Conservation (phyloP, 1,139 yeast genomes). For the Saccharomycopsis hybrid region DNA sequence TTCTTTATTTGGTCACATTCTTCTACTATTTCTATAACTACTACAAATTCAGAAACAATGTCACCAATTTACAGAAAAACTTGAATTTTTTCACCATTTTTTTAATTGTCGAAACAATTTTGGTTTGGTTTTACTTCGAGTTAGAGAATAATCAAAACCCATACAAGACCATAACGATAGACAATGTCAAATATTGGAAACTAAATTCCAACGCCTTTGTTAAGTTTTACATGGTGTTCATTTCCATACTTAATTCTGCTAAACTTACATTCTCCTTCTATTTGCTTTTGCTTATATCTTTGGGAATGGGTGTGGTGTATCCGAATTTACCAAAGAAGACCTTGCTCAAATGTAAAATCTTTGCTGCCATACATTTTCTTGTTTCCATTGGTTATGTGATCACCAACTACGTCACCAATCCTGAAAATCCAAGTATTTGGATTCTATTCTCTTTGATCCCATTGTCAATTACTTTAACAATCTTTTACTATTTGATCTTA, state of each 20-base stretch:
- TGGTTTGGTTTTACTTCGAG: constrained; percentile 90
- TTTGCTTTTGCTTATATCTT: constrained; percentile 72
- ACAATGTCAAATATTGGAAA: constrained; percentile 23
- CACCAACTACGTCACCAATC: constrained; percentile 53
- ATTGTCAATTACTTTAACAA: constrained; percentile 59
- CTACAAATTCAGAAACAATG: constrained; percentile 78
- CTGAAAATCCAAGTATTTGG: constrained; percentile 34
- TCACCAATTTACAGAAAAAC: constrained; percentile 86
- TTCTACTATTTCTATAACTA: constrained; percentile 82
- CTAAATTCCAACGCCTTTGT: constrained; percentile 53
- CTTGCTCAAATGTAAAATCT: constrained; percentile 75
- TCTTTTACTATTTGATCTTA: constrained; percentile 71
- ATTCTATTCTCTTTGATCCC: constrained; percentile 54
- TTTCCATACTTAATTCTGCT: constrained; percentile 72
- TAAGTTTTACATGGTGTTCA: constrained; percentile 65
- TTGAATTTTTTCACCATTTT: constrained; percentile 79
- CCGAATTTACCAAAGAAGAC: constrained; percentile 70
- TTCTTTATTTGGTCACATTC: constrained; percentile 75
- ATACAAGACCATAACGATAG: constrained; percentile 25
- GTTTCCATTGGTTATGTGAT: constrained; percentile 64
- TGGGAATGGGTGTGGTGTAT: constrained; percentile 92
- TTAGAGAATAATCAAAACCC: constrained; percentile 58
- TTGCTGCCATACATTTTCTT: constrained; percentile 67
- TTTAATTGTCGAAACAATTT: constrained; percentile 76
- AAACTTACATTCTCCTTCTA: constrained; percentile 87